Percentiles rank a stretch among this genome's conserved stretches.
These are phyloP conservation scores for Fragaria iinumae DNA, from an alignment of 306 rosid genomes.

Conservation along the genomic window DNA sequence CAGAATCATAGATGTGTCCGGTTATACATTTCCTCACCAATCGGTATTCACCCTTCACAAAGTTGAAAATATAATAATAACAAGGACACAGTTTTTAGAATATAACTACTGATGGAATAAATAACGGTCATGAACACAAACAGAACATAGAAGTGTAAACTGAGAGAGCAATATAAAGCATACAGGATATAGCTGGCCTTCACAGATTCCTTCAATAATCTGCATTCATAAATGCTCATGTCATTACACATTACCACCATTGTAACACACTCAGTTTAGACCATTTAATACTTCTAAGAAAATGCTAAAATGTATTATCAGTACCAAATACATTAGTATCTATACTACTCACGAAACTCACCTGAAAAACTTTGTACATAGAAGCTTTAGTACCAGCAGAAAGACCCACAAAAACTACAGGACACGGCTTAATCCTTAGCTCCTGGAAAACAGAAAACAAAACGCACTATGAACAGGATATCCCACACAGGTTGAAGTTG, in stretches of 20 bases:
- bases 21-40: constrained; percentile 69
- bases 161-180: constrained; percentile 19
- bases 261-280: not conserved
- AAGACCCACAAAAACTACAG: constrained; percentile 76
- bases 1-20: constrained; percentile 87
- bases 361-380: constrained; percentile 84
- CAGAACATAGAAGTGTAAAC: constrained; percentile 1
- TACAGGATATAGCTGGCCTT: constrained; percentile 65
- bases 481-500: constrained; percentile 20
- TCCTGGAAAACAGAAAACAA: constrained; percentile 53
- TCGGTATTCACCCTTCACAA: constrained; percentile 59
- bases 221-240: constrained; percentile 38
- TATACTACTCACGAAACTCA: constrained; percentile 18
- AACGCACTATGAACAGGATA: not conserved
- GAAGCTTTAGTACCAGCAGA: constrained; percentile 93
- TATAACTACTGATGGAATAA: not conserved
- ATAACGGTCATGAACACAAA: not conserved
- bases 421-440: constrained; percentile 63
- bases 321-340: constrained; percentile 12
- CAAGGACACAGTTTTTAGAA: not conserved
- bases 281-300: constrained; percentile 12
- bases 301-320: constrained; percentile 22
- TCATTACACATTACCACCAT: constrained; percentile 20
- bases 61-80: not conserved
- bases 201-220: constrained; percentile 79